phyloP scores from a whole-genome alignment of 2,329 filamentous ascomycete genomes.

The Penicillium concentricum region DNA sequence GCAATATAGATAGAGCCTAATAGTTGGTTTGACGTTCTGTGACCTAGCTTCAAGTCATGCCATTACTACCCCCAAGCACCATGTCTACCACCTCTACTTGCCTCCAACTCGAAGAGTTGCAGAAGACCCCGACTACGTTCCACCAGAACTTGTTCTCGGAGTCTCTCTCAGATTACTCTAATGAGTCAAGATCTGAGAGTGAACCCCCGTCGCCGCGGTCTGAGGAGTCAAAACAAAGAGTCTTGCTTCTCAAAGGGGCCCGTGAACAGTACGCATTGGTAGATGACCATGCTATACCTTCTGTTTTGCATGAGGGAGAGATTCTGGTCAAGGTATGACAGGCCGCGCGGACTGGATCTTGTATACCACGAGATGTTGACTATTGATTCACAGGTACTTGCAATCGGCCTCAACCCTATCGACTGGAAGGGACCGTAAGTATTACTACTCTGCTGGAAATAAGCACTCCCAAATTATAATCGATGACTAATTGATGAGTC shows the following conservation, averaged over 20 bases:
- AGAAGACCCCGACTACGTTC: constrained; percentile 14
- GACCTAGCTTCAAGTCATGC: constrained; percentile 10
- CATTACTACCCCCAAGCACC: constrained; percentile 16
- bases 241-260: constrained; percentile 51
- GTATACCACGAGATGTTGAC: constrained; percentile 3
- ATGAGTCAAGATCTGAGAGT: constrained; percentile 1
- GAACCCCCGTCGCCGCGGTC: not conserved
- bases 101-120: constrained; percentile 21
- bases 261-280: constrained; percentile 53
- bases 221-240: constrained; percentile 41
- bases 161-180: constrained; percentile 2
- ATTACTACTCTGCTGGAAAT: not conserved
- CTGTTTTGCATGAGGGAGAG: constrained; percentile 49
- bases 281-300: constrained; percentile 48
- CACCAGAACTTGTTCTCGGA: constrained; percentile 14
- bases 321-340: constrained; percentile 57
- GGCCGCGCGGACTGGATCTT: not conserved
- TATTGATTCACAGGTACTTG: constrained; percentile 43
- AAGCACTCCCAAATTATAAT: not conserved
- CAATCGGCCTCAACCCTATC: constrained; percentile 72
- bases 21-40: not conserved
- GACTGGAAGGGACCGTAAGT: constrained; percentile 72
- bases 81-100: constrained; percentile 28
- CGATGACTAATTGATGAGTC: not conserved
- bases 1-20: constrained; percentile 16